A percentile compares a stretch with the other conserved stretches of the same genome.
These are phyloP conservation scores for Cladophialophora immunda DNA, from an alignment of 2,329 filamentous ascomycete species.

Conservation along the genomic window DNA sequence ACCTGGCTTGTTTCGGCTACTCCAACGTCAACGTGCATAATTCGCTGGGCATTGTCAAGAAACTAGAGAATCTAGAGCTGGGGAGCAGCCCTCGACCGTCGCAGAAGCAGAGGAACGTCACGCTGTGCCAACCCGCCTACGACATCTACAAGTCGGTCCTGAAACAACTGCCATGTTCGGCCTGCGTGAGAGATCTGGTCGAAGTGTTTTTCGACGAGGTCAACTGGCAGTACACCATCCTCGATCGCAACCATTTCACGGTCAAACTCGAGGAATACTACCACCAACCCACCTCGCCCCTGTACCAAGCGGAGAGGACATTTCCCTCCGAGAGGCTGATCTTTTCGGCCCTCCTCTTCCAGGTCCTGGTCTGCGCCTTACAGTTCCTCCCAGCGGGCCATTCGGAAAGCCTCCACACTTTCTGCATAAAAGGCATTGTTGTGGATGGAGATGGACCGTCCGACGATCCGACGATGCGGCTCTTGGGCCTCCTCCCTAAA, in stretches of 20 bases:
- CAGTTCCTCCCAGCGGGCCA: conserved; percentile 20
- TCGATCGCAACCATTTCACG: conserved; percentile 23
- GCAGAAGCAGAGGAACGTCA: conserved; percentile 12
- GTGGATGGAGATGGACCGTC: conserved; percentile 8
- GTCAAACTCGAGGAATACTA: conserved; percentile 20
- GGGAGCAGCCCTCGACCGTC: conserved; percentile 1
- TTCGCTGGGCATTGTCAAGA: conserved; percentile 21
- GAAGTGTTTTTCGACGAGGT: conserved; percentile 23
- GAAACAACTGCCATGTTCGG: conserved; percentile 18
- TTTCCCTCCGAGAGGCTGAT: conserved; percentile 18
- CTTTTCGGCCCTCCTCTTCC: conserved; percentile 23
- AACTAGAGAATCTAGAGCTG: conserved; percentile 22
- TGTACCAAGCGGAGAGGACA: conserved; percentile 1
- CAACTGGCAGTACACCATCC: conserved; percentile 26
- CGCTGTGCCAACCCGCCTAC: conserved; percentile 10
- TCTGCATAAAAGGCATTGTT: conserved; percentile 20
- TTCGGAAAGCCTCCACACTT: conserved; percentile 13
- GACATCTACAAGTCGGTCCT: conserved; percentile 24
- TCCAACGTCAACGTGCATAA: conserved; percentile 28
- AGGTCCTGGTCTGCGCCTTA: conserved; percentile 15
- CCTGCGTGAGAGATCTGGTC: conserved; percentile 21
- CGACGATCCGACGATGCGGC: conserved; percentile 10
- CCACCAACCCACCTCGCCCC: neutral
- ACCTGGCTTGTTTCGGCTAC: conserved; percentile 25
- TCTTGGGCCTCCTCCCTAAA: conserved; percentile 18